Evolutionary conservation across 768 basidiomycete species (phyloP), one percentile per base, ranked within the genome.

Genomic region (Trametopsis cervina): DNA sequence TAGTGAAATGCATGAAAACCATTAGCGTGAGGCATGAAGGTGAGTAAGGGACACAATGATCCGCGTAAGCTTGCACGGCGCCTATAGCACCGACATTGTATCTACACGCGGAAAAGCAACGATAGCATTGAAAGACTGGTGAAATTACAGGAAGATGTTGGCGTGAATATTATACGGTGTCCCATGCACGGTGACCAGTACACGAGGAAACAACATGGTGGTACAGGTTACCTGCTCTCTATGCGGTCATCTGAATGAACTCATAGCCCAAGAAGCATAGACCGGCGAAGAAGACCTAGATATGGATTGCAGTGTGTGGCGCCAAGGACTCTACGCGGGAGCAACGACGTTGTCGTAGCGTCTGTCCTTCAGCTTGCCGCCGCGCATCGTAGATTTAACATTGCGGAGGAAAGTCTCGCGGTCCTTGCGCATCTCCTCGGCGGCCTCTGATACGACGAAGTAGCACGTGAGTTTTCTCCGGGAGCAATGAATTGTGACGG

Each of bases 381-480:
- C 96, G 15, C 78, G 74, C 89, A 99, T 89, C 10, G 93, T 84
- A 35, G 68, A 69, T 69, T 85, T 89, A 62, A 98, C 96, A 60
- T 95, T 93, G 58, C 75, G 66, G 41, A 82, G 59, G 69, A 98
- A 99, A 53, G 77, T 73, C 4, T 92, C 85, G 40, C 94, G 76
- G 64, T 88, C 89, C 72, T 81, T 84, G 58, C 88, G 85, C 65
- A 99, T 78, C 64, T 98, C 95, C 64, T 89, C 80, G 17, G 96
- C 96, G 12, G 96, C 96, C 67, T 97, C 96, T 99, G 75, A 41
- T 46, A 3, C 44, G n/a, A 35, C 18, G 18, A 44, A 21, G n/a
- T n/a, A n/a, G n/a, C n/a, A n/a, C n/a, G n/a, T n/a, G n/a, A n/a
- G n/a, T n/a, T n/a, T n/a, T n/a, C n/a, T n/a, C n/a, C n/a, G n/a